Conservation (phyloP, 257 asterid genomes). For the Cynanchum wilfordii region DNA sequence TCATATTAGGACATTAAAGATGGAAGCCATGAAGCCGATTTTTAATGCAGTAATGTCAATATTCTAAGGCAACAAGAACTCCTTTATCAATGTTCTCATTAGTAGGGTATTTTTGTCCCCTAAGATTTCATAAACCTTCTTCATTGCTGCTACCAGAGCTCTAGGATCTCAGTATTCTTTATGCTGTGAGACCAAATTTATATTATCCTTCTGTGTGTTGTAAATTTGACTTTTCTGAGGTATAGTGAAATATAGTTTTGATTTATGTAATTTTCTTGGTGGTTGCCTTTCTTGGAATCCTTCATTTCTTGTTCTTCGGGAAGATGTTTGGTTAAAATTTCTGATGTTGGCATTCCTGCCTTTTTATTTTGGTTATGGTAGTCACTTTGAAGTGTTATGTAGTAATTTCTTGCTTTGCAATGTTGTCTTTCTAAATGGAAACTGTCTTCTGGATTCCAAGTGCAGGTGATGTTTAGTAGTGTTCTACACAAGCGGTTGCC, state of each 20-base stretch:
- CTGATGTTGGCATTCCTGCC: background rate
- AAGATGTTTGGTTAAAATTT: background rate
- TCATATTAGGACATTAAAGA: background rate
- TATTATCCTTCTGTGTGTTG: background rate
- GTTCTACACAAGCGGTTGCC: slow-evolving; percentile 85
- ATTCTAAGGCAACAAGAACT: background rate
- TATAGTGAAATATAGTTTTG: background rate
- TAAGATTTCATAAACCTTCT: background rate
- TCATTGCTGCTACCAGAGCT: background rate
- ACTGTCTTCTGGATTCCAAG: slow-evolving; percentile 19
- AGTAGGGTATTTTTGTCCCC: background rate
- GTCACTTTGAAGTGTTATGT: background rate
- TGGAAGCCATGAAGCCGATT: background rate
- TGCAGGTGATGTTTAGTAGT: slow-evolving; percentile 94
- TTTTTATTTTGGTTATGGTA: background rate
- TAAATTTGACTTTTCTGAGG: background rate
- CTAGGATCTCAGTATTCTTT: background rate
- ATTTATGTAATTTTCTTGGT: background rate
- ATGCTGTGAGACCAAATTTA: background rate
- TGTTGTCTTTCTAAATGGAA: slow-evolving; percentile 10
- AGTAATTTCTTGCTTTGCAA: slow-evolving; percentile 1
- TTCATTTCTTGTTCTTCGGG: background rate
- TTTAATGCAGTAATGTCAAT: background rate
- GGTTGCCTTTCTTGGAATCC: background rate
- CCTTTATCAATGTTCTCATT: background rate